phyloP scores from a whole-genome alignment of 1,284 basidiomycete genomes.

The Porodaedalea pini region DNA sequence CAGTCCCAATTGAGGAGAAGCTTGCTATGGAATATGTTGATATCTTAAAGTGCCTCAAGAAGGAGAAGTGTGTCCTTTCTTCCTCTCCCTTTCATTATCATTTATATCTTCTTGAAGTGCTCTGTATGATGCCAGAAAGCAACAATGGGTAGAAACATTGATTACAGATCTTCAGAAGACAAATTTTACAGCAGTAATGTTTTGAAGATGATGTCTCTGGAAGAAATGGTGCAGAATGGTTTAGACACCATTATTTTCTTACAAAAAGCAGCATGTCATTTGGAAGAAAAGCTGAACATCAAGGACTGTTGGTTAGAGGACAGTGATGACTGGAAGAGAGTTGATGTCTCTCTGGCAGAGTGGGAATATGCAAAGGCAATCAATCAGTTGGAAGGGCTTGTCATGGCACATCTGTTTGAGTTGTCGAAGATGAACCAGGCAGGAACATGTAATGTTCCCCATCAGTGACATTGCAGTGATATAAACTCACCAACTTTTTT shows the following conservation, averaged over 20 bases:
- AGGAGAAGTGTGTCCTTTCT: background rate
- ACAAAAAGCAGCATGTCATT: background rate
- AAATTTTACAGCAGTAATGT: no score
- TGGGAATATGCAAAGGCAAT: conserved; percentile 27
- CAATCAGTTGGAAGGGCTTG: conserved; percentile 28
- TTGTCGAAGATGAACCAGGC: conserved; percentile 30
- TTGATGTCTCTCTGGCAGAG: conserved; percentile 21
- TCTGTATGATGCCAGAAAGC: no score
- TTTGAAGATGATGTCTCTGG: no score
- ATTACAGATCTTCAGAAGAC: no score
- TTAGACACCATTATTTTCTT: no score
- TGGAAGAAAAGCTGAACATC: conserved; percentile 27
- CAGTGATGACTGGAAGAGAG: conserved; percentile 17
- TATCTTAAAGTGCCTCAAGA: background rate
- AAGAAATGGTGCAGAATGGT: no score
- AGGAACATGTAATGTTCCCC: conserved; percentile 21
- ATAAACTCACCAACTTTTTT: no score
- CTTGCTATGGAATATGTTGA: background rate
- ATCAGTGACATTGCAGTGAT: no score
- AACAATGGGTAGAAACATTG: no score
- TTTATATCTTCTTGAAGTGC: no score
- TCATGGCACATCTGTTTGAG: conserved; percentile 32
- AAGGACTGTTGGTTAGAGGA: conserved; percentile 24
- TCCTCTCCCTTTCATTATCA: no score
- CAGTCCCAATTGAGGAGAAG: background rate